These are phyloP conservation scores for Monotropa hypopitys DNA, from an alignment of 179 eudicot genomes.

Conservation along the genomic window DNA sequence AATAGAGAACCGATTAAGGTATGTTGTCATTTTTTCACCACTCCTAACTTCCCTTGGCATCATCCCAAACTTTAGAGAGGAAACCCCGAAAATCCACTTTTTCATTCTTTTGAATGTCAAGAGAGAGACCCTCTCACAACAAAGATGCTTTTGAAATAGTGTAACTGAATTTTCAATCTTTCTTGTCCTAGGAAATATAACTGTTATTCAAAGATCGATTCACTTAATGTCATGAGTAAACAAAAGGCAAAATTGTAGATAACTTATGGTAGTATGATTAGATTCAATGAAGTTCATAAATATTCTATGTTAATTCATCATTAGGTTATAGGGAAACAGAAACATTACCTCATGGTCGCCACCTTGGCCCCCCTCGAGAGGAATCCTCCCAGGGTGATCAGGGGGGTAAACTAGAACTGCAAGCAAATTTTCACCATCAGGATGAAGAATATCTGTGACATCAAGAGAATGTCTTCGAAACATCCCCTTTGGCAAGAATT, in stretches of 20 bases:
- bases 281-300: neutral
- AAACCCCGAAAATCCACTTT: neutral
- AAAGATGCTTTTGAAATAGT: neutral
- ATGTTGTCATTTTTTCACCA: neutral
- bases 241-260: neutral
- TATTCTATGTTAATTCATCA: neutral
- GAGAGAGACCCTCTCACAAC: neutral
- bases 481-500: constrained; percentile 80
- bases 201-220: neutral
- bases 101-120: neutral
- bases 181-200: neutral
- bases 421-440: constrained; percentile 64
- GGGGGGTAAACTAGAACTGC: constrained; percentile 96
- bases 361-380: constrained; percentile 87
- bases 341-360: constrained; percentile 87
- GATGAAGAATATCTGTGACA: constrained; percentile 58
- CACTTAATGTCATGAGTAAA: neutral
- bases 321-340: neutral
- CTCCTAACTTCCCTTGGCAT: neutral
- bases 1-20: neutral
- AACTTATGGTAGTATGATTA: neutral
- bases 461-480: constrained; percentile 86
- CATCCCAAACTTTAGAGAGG: neutral
- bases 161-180: neutral
- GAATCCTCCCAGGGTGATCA: constrained; percentile 91